A percentile compares a stretch with the other conserved stretches of the same genome.
Conservation (phyloP, 345 rosid species). For the Syzygium grande region DNA sequence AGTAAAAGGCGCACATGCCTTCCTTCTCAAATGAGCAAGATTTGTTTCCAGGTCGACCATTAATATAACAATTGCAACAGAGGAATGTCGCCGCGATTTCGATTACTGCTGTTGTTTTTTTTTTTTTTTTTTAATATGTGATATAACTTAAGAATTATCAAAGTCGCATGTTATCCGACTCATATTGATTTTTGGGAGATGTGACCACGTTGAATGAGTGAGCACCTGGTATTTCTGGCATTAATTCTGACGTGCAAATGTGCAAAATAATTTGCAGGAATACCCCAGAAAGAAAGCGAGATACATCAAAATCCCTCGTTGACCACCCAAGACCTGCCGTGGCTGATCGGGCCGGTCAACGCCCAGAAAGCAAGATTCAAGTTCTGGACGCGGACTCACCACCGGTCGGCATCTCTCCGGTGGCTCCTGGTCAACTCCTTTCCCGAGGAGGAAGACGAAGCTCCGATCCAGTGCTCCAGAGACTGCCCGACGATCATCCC, state of each 20-base stretch:
- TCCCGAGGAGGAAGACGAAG: constrained; percentile 20
- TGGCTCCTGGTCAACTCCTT: constrained; percentile 67
- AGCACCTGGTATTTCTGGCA: not conserved
- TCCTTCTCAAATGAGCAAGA: too few species aligned
- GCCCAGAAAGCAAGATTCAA: constrained; percentile 51
- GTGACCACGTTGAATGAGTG: too few species aligned
- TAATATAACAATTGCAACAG: too few species aligned
- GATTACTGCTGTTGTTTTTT: too few species aligned
- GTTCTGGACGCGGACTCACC: constrained; percentile 59
- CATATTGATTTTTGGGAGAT: too few species aligned
- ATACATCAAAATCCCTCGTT: constrained; percentile 13
- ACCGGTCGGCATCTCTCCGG: constrained; percentile 32
- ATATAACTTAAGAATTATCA: too few species aligned
- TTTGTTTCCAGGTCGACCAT: too few species aligned
- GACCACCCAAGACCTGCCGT: constrained; percentile 53
- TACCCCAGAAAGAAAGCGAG: constrained; percentile 22
- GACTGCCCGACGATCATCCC: constrained; percentile 17
- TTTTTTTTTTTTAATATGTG: too few species aligned
- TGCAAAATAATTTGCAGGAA: constrained; percentile 18
- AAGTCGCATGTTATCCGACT: too few species aligned
- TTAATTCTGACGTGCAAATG: not conserved
- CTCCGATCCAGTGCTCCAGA: not conserved
- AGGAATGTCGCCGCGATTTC: too few species aligned
- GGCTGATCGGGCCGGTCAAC: constrained; percentile 59
- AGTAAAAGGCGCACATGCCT: too few species aligned